Evolutionary conservation across 2,329 filamentous ascomycete species (phyloP).

Genomic region (Phaeoacremonium minimum): DNA sequence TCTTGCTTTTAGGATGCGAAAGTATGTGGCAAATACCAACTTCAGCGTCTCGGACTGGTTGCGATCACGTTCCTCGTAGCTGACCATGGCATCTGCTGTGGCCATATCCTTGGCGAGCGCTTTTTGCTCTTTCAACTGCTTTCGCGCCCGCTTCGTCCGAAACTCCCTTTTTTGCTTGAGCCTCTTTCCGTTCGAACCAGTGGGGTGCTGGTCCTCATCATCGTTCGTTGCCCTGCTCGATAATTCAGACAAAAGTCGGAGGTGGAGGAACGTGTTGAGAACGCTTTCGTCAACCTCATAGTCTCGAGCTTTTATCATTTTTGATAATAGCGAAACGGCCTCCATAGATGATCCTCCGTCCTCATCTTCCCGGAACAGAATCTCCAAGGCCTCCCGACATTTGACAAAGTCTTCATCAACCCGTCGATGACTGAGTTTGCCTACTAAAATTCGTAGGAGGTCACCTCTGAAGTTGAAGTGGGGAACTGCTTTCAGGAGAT

Average conservation of each 20-base stretch:
- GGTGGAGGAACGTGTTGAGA: conserved; percentile 84
- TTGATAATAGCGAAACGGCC: conserved; percentile 76
- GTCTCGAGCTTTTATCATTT: conserved; percentile 90
- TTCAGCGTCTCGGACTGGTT: conserved; percentile 96
- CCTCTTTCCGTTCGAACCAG: conserved; percentile 44
- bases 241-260: conserved; percentile 86
- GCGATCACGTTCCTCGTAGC: conserved; percentile 85
- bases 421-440: conserved; percentile 70
- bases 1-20: conserved; percentile 84
- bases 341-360: conserved; percentile 87
- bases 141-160: conserved; percentile 82
- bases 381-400: conserved; percentile 74
- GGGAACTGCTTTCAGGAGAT: conserved; percentile 73
- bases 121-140: conserved; percentile 80
- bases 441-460: conserved; percentile 79
- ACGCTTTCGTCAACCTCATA: conserved; percentile 82
- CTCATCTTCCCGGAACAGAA: conserved; percentile 79
- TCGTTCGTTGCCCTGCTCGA: conserved; percentile 78
- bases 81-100: conserved; percentile 84
- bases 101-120: conserved; percentile 88
- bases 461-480: conserved; percentile 97
- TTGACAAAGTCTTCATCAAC: conserved; percentile 73
- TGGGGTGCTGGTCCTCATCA: conserved; percentile 54
- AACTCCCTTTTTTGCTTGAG: conserved; percentile 76
- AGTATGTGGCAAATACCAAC: conserved; percentile 92